Conservation (phyloP, 257 asterid species). For the Lithospermum erythrorhizon region DNA sequence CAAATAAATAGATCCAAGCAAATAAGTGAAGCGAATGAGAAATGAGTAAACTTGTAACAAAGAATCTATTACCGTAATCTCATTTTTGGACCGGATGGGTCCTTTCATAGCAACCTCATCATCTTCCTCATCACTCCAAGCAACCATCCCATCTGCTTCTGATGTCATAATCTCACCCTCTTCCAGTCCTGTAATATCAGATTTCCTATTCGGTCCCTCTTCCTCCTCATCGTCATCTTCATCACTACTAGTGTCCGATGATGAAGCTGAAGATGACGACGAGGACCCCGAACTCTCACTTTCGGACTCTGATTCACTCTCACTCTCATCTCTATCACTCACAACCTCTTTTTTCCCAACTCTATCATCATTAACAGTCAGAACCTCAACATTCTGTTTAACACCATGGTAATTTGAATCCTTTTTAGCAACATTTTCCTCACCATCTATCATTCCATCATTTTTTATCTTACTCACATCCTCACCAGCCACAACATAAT, state of each 20-base stretch:
- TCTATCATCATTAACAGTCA: constrained; percentile 1
- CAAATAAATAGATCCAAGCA: background rate
- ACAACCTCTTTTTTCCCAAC: constrained; percentile 7
- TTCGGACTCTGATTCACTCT: constrained; percentile 23
- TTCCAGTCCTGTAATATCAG: background rate
- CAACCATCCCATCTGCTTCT: constrained; percentile 50
- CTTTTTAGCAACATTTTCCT: constrained; percentile 4
- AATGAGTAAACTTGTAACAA: background rate
- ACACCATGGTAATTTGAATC: background rate
- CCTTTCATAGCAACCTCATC: constrained; percentile 18
- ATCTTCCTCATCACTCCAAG: constrained; percentile 56
- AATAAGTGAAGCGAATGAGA: background rate
- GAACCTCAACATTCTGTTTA: background rate
- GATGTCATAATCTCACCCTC: constrained; percentile 51
- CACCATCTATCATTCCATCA: constrained; percentile 1
- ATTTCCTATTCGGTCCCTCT: constrained; percentile 9
- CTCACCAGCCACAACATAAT: background rate
- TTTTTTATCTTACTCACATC: background rate
- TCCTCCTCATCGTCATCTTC: constrained; percentile 6
- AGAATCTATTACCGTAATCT: constrained; percentile 34
- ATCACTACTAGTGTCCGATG: constrained; percentile 29
- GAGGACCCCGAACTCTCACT: constrained; percentile 20
- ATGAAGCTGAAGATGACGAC: constrained; percentile 24
- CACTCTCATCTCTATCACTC: constrained; percentile 21
- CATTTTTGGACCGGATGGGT: constrained; percentile 69